Base-by-base conservation (phyloP, 1,284 basidiomycete species). In the Cryptococcus maquisensis region DNA sequence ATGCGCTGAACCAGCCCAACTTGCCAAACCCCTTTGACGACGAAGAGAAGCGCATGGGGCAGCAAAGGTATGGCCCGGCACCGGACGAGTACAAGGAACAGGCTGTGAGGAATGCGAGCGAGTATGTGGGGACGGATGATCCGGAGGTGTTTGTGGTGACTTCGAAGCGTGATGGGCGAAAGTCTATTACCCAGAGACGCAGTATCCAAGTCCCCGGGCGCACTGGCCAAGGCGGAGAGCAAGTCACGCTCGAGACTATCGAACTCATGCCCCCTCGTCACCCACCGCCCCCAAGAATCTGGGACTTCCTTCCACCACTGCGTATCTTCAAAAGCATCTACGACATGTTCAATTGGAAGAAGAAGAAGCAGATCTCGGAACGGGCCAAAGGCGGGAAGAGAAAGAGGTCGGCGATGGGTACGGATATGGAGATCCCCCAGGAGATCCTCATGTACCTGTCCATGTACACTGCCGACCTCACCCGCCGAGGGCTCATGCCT, bases 261-360 rank as follows among this genome's bases (percentile, higher is more conserved):
- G 67, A 69, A 43, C 50, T 69, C 4, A 65, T 69, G 64, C 67
- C 67, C 3, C 66, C 67, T 28, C 46, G 67, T 16, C 67, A 69
- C 51, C 67, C 67, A 1, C 67, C 67, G 1, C 46, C 54, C 8
- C 54, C 60, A 1, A 55, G 55, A 28, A 41, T 59, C n/a, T 67
- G 62, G 59, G 67, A 69, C 43, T 60, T 67, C 48, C 55, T 66
- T 51, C 67, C 67, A 5, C 66, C 64, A 5, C 38, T 67, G 21
- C 56, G 67, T 21, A 49, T 67, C 13, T 49, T 66, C 50, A 66
- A 67, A 54, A 57, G 64, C 10, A 45, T 68, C 10, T 55, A 52
- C 15, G 64, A 67, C 41, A 64, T 55, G 57, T 61, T 67, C 53
- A 59, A 55, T 40, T 59, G 52, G 21, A 54, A 59, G 46, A 57